These are phyloP conservation scores for Tolypocladium inflatum DNA, from an alignment of 2,329 filamentous ascomycete genomes.

Conservation along the genomic window DNA sequence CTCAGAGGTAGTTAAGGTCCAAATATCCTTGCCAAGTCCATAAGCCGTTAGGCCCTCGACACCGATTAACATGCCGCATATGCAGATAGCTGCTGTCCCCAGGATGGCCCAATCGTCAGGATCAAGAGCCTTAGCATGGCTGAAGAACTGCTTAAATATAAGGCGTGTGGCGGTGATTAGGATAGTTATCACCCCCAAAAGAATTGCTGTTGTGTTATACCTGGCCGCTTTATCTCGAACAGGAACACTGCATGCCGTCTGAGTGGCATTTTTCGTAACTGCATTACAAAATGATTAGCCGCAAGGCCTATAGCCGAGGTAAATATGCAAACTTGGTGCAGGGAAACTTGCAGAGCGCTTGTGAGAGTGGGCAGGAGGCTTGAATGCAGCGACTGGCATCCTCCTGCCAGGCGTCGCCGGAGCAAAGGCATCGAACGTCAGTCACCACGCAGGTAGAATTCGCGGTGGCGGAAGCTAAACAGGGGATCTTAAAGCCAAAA, in stretches of 20 bases:
- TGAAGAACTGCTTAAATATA: constrained; percentile 22
- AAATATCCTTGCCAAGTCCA: constrained; percentile 35
- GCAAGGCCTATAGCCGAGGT: background rate
- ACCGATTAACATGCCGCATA: constrained; percentile 18
- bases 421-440: background rate
- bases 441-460: background rate
- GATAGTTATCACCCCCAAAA: constrained; percentile 4
- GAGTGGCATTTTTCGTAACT: constrained; percentile 1
- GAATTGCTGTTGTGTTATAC: background rate
- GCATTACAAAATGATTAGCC: background rate
- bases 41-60: constrained; percentile 16
- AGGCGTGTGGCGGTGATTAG: constrained; percentile 28
- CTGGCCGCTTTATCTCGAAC: background rate
- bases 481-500: background rate
- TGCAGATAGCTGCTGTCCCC: constrained; percentile 13
- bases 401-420: background rate
- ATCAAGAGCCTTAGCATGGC: constrained; percentile 17
- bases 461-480: background rate
- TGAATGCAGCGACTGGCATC: background rate
- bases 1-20: constrained; percentile 28
- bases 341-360: background rate
- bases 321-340: too few species aligned
- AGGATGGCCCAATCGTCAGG: constrained; percentile 26
- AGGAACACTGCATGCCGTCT: background rate
- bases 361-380: background rate